These are phyloP conservation scores for Turnera subulata DNA, from an alignment of 345 rosid species.

Conservation along the genomic window DNA sequence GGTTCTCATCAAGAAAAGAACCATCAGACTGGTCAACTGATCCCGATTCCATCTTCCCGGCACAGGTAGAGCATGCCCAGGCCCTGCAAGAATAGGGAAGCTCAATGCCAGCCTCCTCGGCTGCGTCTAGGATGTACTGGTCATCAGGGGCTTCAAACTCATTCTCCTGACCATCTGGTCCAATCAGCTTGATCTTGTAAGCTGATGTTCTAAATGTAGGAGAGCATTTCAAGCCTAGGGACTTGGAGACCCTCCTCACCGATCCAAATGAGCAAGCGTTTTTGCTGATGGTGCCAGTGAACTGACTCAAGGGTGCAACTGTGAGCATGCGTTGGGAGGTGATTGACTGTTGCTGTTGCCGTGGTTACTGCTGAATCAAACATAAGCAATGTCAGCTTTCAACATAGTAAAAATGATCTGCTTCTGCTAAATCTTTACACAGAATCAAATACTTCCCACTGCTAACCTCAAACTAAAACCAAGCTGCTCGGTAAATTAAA, in stretches of 20 bases:
- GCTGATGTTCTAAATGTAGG: conserved; percentile 30
- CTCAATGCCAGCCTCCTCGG: conserved; percentile 73
- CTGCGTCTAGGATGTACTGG: conserved; percentile 69
- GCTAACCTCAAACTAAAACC: no score
- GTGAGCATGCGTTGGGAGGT: conserved; percentile 44
- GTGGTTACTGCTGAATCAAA: conserved; percentile 30
- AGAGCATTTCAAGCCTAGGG: conserved; percentile 58
- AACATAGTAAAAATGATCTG: no score
- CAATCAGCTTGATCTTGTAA: conserved; percentile 74
- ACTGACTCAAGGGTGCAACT: conserved; percentile 34
- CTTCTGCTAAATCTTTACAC: no score
- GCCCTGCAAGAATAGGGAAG: conserved; percentile 92
- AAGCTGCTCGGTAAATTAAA: no score
- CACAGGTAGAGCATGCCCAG: conserved; percentile 87
- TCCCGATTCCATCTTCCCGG: conserved; percentile 59
- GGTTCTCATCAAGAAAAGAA: no score
- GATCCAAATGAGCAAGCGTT: conserved; percentile 43
- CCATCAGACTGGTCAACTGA: conserved; percentile 81
- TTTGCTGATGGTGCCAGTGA: conserved; percentile 21
- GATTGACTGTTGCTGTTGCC: conserved; percentile 44
- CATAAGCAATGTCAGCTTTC: no score
- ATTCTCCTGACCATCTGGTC: conserved; percentile 52
- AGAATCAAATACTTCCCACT: no score
- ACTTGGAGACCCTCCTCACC: conserved; percentile 39
- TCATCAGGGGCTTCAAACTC: conserved; percentile 65